Evolutionary conservation across 2,329 filamentous ascomycete genomes (phyloP), one percentile per base, ranked within the genome.

Genomic region (Colletotrichum agaves): DNA sequence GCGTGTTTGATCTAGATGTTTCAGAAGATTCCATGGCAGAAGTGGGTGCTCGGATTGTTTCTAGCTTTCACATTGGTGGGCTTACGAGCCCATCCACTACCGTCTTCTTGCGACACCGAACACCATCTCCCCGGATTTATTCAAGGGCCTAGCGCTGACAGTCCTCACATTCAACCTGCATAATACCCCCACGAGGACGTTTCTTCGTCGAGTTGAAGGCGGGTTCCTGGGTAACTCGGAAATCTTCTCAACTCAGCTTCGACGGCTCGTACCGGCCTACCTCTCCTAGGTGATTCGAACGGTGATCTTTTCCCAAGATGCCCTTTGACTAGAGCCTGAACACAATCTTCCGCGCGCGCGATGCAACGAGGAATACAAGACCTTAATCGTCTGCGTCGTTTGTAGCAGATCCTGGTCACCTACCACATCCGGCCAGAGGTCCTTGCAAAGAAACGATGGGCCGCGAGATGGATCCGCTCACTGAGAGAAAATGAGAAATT

Each of bases 101-200:
- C 41, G 35, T 5, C 23, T 11, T 17, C 10, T 10, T 58, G 27
- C 39, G 23, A 46, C 41, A 58, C 27, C 39, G 55, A 58, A 21
- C 55, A 31, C 12, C 27, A 23, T 27, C 39, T 17, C 41, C 55
- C 37, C 39, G 13, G 27, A 19, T 58, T 35, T 33, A 35, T 58
- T 41, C 55, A 46, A 37, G 17, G 6, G 21, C 46, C 31, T 58
- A 58, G 41, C 19, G 55, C 55, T 47, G 41, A 58, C 55, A 27
- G 23, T 23, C n/a, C n/a, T 33, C 5, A 8, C 41, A 46, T 44
- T 13, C 55, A 46, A 58, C 35, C 5, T 41, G 39, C 19, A 21
- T 21, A 5, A 33, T 35, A 13, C 41, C n/a, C 15, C 27, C 31
- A n/a, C 21, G 31, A 33, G 33, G 23, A 39, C 55, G 8, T 19